Evolutionary conservation across 2,329 filamentous ascomycete species (phyloP), one percentile per base, ranked within the genome.

Genomic region (Chalara sp.): DNA sequence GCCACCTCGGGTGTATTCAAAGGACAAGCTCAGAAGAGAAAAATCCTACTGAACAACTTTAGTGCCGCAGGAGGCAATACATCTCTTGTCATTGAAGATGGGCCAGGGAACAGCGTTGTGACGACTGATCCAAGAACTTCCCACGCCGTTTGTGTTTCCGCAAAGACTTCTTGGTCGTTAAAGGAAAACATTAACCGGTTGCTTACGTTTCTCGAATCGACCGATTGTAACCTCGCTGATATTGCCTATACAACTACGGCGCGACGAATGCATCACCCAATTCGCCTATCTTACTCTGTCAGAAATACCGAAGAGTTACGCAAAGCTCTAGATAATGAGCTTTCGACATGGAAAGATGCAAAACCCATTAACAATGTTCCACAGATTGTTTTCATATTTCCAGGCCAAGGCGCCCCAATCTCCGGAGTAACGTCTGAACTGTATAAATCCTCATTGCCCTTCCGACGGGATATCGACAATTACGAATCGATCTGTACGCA

Each of bases 241-340:
- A 13, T 58, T 2, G 46, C 52, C 12, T 58, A 58, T 32, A 56
- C 56, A 6, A 49, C 52, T 6, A 56, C 52, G 6, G 50, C 53
- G 4, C 75, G 82, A 12, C 75, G 76, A 46, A 74, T 79, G 6
- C 81, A 83, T 56, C 74, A 81, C 62, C 68, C 73, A 57, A 76
- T 75, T 67, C 73, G 78, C 13, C 68, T 77, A 62, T 74, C 71
- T 41, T 71, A 76, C 43, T 62, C 69, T 2, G 74, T 69, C 1
- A 62, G 63, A 5, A 66, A 68, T 48, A 50, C 74, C 5, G 39
- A 72, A 71, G 42, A 31, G 10, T 41, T 50, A 30, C 32, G 13
- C 29, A 41, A 32, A 6, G n/a, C 5, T 6, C 33, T 50, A 30
- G 33, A 41, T 6, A 41, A 46, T 31, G 33, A 41, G n/a, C 10